Conservation (phyloP, 1,284 basidiomycete genomes). For the Sanghuangporus weigelae region DNA sequence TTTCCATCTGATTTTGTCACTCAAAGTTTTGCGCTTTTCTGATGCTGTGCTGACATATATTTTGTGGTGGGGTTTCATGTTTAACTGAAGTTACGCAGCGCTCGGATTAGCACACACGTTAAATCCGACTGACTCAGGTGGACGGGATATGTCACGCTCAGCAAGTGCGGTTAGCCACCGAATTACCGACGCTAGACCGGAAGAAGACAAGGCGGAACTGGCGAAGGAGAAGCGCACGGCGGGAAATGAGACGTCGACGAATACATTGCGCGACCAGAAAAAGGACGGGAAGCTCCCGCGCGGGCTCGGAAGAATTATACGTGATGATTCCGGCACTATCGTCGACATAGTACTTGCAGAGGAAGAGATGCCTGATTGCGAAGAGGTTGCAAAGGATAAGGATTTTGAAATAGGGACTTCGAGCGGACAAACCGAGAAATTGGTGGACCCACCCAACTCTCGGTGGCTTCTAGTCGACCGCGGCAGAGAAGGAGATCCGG, state of each 20-base stretch:
- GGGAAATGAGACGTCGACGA: not conserved
- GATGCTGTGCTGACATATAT: not conserved
- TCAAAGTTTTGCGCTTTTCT: conserved; percentile 5
- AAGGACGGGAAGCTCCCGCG: conserved; percentile 38
- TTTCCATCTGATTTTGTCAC: not conserved
- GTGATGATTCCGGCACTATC: conserved; percentile 80
- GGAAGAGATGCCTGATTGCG: conserved; percentile 32
- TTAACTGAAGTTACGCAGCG: conserved; percentile 61
- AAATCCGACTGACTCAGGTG: conserved; percentile 60
- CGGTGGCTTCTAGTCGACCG: conserved; percentile 26
- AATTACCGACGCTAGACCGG: conserved; percentile 13
- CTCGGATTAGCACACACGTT: conserved; percentile 69
- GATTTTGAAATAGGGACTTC: conserved; percentile 29
- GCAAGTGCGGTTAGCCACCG: conserved; percentile 7
- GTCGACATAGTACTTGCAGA: conserved; percentile 70
- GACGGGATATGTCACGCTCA: conserved; percentile 35
- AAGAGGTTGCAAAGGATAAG: conserved; percentile 26
- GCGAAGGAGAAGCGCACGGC: not conserved
- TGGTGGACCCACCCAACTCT: conserved; percentile 28
- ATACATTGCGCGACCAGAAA: not conserved
- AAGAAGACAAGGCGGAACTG: not conserved
- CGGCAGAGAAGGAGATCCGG: conserved; percentile 27
- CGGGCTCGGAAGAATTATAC: conserved; percentile 81
- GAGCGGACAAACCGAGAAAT: conserved; percentile 17
- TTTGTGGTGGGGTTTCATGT: not conserved